phyloP scores from a whole-genome alignment of 805 yeast genomes.

The Candida manassasensis region DNA sequence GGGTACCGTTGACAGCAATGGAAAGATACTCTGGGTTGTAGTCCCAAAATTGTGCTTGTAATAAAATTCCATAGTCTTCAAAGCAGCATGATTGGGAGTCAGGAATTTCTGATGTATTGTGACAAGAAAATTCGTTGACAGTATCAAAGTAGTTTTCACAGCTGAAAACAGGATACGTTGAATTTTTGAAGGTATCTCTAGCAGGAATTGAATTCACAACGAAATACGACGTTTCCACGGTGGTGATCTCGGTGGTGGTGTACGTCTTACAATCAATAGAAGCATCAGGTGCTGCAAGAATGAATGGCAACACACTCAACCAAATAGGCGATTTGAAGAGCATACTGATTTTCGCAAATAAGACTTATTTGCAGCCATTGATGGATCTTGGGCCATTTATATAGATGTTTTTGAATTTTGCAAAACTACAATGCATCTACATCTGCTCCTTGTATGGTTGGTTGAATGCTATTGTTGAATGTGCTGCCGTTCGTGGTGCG shows the following conservation, averaged over 20 bases:
- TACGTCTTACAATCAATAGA: background rate
- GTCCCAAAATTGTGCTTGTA: conserved; percentile 40
- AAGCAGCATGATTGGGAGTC: conserved; percentile 47
- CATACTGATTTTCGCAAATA: too few species aligned
- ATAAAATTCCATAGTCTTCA: conserved; percentile 36
- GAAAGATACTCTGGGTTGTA: conserved; percentile 12
- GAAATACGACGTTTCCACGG: conserved; percentile 4
- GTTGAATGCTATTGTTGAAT: too few species aligned
- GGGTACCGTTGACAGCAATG: conserved; percentile 14
- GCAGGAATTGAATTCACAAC: conserved; percentile 5
- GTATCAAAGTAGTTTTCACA: conserved; percentile 5
- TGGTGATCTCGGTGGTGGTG: conserved; percentile 1
- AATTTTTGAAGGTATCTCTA: conserved; percentile 2
- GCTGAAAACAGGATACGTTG: background rate
- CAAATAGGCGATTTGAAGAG: background rate
- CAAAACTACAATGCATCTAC: too few species aligned
- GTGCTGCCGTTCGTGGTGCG: too few species aligned
- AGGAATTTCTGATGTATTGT: conserved; percentile 13
- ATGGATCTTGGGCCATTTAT: too few species aligned
- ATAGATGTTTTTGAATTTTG: too few species aligned
- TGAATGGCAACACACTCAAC: background rate
- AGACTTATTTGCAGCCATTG: too few species aligned
- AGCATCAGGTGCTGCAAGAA: background rate
- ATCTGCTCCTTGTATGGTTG: too few species aligned
- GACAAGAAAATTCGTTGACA: conserved; percentile 10